A percentile compares a stretch with the other conserved stretches of the same genome.
These are phyloP conservation scores for Phytophthora colocasiae DNA, from an alignment of 352 stramenopile genomes.

Conservation along the genomic window DNA sequence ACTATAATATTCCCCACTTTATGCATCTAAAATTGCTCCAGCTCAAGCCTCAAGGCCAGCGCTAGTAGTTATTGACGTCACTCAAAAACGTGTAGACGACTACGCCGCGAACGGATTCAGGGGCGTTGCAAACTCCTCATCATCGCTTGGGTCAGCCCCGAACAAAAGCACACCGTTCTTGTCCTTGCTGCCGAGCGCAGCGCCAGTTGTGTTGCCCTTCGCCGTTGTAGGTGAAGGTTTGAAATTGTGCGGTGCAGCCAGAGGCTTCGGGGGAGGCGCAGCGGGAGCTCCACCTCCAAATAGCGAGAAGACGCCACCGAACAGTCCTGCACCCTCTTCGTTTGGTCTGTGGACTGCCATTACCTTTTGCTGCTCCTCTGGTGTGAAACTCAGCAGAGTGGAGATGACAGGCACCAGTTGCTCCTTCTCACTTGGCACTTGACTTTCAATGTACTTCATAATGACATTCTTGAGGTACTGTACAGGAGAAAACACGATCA, in stretches of 20 bases:
- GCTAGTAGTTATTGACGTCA: conserved; percentile 29
- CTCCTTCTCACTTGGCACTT: conserved; percentile 77
- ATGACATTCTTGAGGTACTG: conserved; percentile 89
- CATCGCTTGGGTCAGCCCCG: conserved; percentile 52
- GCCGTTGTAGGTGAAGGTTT: conserved; percentile 39
- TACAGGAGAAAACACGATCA: conserved; percentile 5
- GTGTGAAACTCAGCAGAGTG: conserved; percentile 77
- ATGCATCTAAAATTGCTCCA: conserved; percentile 32
- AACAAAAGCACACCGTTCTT: conserved; percentile 39
- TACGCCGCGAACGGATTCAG: conserved; percentile 76
- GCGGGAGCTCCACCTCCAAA: conserved; percentile 50
- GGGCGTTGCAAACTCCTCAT: conserved; percentile 52
- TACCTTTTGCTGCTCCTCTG: conserved; percentile 70
- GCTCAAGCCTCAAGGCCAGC: conserved; percentile 6
- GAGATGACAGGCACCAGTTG: conserved; percentile 83
- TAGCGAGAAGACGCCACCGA: conserved; percentile 80
- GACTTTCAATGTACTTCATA: conserved; percentile 86
- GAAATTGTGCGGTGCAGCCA: conserved; percentile 58
- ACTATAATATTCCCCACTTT: conserved; percentile 23
- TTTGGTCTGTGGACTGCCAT: conserved; percentile 47
- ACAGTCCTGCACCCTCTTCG: conserved; percentile 51
- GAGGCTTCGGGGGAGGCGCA: conserved; percentile 52
- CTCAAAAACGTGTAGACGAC: conserved; percentile 24
- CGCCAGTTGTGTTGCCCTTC: conserved; percentile 27
- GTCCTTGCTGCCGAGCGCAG: conserved; percentile 41